These are phyloP conservation scores for Rhodotorula sp. DNA, from an alignment of 1,284 basidiomycete genomes.

Conservation along the genomic window DNA sequence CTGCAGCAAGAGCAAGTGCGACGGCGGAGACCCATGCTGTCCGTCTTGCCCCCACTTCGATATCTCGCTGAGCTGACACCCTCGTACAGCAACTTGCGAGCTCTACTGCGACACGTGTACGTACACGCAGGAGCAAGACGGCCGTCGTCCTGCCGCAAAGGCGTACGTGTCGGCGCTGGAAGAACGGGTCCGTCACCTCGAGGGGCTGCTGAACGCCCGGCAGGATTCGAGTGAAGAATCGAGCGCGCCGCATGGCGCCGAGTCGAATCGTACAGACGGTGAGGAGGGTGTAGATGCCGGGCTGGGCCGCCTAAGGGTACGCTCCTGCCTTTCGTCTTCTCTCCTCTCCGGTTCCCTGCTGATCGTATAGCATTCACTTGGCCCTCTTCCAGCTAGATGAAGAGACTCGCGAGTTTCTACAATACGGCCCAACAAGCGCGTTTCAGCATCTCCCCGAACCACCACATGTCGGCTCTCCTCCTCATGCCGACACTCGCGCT, in stretches of 20 bases:
- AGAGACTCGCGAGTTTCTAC: slow-evolving; percentile 9
- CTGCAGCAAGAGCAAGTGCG: slow-evolving; percentile 24
- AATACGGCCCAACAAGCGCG: slow-evolving; percentile 19
- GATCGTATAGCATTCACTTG: too few relatives aligned
- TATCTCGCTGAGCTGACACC: not conserved
- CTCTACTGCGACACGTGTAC: slow-evolving; percentile 20
- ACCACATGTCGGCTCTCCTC: not conserved
- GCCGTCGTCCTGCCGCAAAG: not conserved
- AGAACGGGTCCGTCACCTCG: slow-evolving; percentile 19
- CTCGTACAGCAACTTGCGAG: slow-evolving; percentile 9
- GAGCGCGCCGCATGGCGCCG: not conserved
- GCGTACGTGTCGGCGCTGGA: slow-evolving; percentile 17
- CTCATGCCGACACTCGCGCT: not conserved
- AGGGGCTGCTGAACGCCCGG: slow-evolving; percentile 2
- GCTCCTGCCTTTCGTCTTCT: not conserved
- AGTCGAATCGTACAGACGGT: not conserved
- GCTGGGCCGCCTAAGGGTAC: slow-evolving; percentile 14
- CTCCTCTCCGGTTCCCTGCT: not conserved
- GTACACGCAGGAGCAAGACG: slow-evolving; percentile 5
- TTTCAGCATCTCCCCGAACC: slow-evolving; percentile 23
- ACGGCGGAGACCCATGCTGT: slow-evolving; percentile 10
- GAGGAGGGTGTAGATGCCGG: not conserved
- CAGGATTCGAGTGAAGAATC: not conserved
- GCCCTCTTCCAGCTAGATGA: slow-evolving; percentile 11
- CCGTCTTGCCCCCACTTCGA: not conserved